Percentiles rank a stretch among this genome's conserved stretches.
Conservation (phyloP, 2,329 filamentous ascomycete species). For the Xylaria sp. region DNA sequence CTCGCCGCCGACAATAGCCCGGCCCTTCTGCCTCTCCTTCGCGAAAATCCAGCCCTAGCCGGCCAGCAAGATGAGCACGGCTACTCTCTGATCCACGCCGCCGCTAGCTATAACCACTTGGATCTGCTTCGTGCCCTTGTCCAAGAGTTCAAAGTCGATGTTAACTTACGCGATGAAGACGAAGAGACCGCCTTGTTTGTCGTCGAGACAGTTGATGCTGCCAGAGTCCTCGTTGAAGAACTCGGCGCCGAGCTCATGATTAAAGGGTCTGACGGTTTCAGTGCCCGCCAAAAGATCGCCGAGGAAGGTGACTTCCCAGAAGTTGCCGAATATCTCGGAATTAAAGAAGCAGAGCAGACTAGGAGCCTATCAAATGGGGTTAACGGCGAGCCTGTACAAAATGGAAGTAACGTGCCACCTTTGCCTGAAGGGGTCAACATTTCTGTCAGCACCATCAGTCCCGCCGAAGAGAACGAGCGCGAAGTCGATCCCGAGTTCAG, state of each 20-base stretch:
- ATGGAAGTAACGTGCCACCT: slow-evolving; percentile 61
- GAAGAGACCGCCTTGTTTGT: slow-evolving; percentile 94
- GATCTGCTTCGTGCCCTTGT: slow-evolving; percentile 81
- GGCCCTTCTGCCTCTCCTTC: slow-evolving; percentile 78
- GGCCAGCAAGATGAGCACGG: slow-evolving; percentile 87
- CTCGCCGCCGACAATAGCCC: slow-evolving; percentile 85
- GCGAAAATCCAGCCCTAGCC: slow-evolving; percentile 79
- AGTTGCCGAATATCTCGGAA: slow-evolving; percentile 76
- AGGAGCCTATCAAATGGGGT: slow-evolving; percentile 46
- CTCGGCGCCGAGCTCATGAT: slow-evolving; percentile 75
- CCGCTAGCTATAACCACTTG: slow-evolving; percentile 89
- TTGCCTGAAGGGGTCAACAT: slow-evolving; percentile 82
- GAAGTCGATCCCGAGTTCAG: slow-evolving; percentile 85
- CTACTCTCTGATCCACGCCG: slow-evolving; percentile 93
- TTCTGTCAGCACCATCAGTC: slow-evolving; percentile 78
- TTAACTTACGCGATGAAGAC: slow-evolving; percentile 89
- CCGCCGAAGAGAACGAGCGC: slow-evolving; percentile 67
- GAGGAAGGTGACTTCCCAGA: slow-evolving; percentile 81
- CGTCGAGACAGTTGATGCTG: slow-evolving; percentile 83
- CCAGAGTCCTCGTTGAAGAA: slow-evolving; percentile 83
- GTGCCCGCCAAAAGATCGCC: slow-evolving; percentile 82
- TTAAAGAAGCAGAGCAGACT: slow-evolving; percentile 48
- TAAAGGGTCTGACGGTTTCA: slow-evolving; percentile 79
- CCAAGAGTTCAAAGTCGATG: slow-evolving; percentile 78
- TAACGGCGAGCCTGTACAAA: slow-evolving; percentile 47